A percentile compares a stretch with the other conserved stretches of the same genome.
Conservation (phyloP, 192 early-diverging fungal genomes). For the Backusella westeae region DNA sequence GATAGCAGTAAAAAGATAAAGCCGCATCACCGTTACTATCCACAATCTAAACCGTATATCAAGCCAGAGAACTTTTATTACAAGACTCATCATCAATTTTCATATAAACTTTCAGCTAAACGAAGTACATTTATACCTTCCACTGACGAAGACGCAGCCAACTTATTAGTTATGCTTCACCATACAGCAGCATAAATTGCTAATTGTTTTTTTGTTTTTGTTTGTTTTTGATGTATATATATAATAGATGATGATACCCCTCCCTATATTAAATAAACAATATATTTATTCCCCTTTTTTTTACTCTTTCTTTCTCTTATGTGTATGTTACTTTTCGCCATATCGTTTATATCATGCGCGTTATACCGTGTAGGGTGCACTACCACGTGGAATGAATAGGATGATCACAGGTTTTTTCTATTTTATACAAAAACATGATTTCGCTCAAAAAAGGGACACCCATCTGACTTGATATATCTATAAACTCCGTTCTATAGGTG, state of each 20-base stretch:
- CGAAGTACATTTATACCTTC: constrained; percentile 12
- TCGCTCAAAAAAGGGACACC: not conserved
- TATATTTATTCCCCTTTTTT: not conserved
- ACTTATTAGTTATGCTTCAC: constrained; percentile 32
- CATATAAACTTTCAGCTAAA: constrained; percentile 12
- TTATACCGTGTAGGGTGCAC: not conserved
- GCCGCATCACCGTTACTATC: not conserved
- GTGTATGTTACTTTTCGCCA: not conserved
- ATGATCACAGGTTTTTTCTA: not conserved
- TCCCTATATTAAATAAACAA: not conserved
- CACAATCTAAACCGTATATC: not conserved
- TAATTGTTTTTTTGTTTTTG: not conserved
- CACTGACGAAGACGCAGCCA: constrained; percentile 28
- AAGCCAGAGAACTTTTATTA: not conserved
- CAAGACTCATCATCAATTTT: not conserved
- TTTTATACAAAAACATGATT: constrained; percentile 5
- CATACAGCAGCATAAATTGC: not conserved
- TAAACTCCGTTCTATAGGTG: not conserved
- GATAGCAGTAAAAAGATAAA: not conserved
- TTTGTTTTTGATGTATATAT: not conserved
- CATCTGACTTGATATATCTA: not conserved
- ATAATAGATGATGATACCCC: not conserved
- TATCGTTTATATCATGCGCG: not conserved
- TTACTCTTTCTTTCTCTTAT: not conserved
- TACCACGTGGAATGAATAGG: not conserved